These are phyloP conservation scores for Lasiodiplodia hormozganensis DNA, from an alignment of 2,329 filamentous ascomycete genomes.

Conservation along the genomic window DNA sequence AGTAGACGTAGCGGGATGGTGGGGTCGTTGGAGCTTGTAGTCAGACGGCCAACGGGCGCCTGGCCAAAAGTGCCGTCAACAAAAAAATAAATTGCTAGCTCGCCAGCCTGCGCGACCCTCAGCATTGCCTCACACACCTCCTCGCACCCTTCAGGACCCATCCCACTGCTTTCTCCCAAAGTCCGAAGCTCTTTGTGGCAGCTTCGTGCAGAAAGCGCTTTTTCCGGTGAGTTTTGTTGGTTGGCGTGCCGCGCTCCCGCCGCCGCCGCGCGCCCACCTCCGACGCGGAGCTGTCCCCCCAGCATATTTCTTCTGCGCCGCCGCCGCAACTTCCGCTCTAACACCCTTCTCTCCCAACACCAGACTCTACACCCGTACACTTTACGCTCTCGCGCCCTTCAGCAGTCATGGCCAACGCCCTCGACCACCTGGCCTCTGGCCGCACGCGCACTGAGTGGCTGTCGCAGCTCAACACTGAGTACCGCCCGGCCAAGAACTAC, in stretches of 20 bases:
- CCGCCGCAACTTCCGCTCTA: conserved; percentile 25
- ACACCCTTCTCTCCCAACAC: conserved; percentile 19
- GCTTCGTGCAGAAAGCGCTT: conserved; percentile 2
- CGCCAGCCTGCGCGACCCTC: conserved; percentile 6
- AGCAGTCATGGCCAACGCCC: conserved; percentile 69
- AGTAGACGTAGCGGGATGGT: conserved; percentile 18
- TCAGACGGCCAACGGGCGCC: conserved; percentile 5
- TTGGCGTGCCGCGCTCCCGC: conserved; percentile 13
- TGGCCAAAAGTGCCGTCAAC: conserved; percentile 16
- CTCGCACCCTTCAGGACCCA: neutral
- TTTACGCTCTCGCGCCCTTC: conserved; percentile 22
- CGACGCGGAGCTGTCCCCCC: conserved; percentile 26
- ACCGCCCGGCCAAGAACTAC: conserved; percentile 85
- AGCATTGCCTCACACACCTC: neutral
- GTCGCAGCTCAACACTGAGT: conserved; percentile 86
- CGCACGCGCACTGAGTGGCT: conserved; percentile 76
- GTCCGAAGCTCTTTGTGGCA: neutral
- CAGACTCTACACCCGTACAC: neutral
- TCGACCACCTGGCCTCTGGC: conserved; percentile 81
- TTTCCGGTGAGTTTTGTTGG: conserved; percentile 25
- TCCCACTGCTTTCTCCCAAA: neutral
- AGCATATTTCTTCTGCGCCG: conserved; percentile 29
- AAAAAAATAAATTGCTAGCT: conserved; percentile 23
- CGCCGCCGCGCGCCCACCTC: conserved; percentile 19
- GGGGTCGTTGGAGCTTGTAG: conserved; percentile 12